Evolutionary conservation across 148 eudicot genomes (phyloP).

Genomic region (Camellia granthamiana): DNA sequence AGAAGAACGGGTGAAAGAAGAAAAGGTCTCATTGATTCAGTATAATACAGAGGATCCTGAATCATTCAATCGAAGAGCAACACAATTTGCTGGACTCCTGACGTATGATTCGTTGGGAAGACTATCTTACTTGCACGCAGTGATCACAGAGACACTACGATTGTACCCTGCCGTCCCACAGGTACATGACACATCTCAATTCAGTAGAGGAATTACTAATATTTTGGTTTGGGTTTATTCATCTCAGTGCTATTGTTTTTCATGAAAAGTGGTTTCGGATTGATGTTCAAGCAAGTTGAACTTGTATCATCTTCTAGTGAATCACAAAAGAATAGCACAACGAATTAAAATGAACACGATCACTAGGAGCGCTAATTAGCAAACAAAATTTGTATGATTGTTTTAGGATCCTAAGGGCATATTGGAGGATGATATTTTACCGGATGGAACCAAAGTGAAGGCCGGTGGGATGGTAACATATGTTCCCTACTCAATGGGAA

Average conservation of each 20-base stretch:
- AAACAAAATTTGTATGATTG: background rate
- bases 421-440: constrained; percentile 73
- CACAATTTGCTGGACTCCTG: constrained; percentile 62
- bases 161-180: constrained; percentile 98
- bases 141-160: constrained; percentile 90
- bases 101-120: constrained; percentile 72
- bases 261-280: background rate
- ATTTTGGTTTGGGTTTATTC: background rate
- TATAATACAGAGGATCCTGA: constrained; percentile 44
- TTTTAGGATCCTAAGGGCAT: constrained; percentile 90
- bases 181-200: constrained; percentile 30
- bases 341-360: background rate
- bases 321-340: constrained; percentile 4
- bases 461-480: constrained; percentile 99
- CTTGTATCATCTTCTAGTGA: background rate
- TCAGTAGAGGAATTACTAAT: background rate
- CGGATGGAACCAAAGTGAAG: constrained; percentile 92
- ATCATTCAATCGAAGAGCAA: constrained; percentile 51
- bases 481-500: constrained; percentile 96
- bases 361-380: too few relatives aligned
- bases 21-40: constrained; percentile 41
- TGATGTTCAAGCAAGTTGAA: background rate
- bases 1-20: constrained; percentile 64
- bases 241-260: background rate
- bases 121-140: constrained; percentile 77